Base-by-base conservation (phyloP, 192 early-diverging fungal genomes). In the Mortierella claussenii region DNA sequence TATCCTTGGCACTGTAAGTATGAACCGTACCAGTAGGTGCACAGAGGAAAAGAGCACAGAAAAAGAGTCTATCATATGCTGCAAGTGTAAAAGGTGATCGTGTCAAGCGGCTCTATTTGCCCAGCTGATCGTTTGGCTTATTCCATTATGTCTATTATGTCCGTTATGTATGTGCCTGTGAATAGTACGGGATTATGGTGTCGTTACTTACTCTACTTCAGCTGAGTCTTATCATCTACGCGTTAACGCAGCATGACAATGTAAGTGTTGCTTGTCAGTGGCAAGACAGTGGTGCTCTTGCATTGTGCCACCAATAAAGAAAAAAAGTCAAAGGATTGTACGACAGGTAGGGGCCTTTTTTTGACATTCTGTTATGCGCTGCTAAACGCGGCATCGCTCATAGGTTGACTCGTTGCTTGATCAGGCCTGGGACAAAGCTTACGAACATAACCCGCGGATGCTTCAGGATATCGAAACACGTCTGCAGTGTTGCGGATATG, bases 401-500 rank as follows among this genome's bases (percentile, higher is more conserved):
- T 40, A 75, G 70, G 56, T 75, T 23, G 70, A 63, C 15, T 18
- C 0, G 2, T 26, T 60, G 3, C 15, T 75, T 42, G 54, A 66
- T 18, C 40, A 60, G 0, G 57, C 63, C 4, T 75, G 70, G 70
- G 60, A 75, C 26, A 55, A 54, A 1, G 56, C 63, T 0, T 75
- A 60, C 27, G 57, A 65, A 4, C 10, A 43, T 18, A 15, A 65
- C 12, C 50, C 49, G 2, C 55, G 43, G 0, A 36, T 24, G 7
- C 44, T 75, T 40, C 56, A 66, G 30, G 56, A 75, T 33, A 5
- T 75, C 27, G 70, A 75, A 24, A 65, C 56, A 9, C 50, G 50
- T 20, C 44, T 75, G 24, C 47, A 43, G 3, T 75, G 70, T 24
- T 75, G 70, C 40, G 70, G 70, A 11, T 75, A 30, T 33, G 34